These are phyloP conservation scores for Chlorella sp. DNA, from an alignment of 139 green algal genomes.

Conservation along the genomic window DNA sequence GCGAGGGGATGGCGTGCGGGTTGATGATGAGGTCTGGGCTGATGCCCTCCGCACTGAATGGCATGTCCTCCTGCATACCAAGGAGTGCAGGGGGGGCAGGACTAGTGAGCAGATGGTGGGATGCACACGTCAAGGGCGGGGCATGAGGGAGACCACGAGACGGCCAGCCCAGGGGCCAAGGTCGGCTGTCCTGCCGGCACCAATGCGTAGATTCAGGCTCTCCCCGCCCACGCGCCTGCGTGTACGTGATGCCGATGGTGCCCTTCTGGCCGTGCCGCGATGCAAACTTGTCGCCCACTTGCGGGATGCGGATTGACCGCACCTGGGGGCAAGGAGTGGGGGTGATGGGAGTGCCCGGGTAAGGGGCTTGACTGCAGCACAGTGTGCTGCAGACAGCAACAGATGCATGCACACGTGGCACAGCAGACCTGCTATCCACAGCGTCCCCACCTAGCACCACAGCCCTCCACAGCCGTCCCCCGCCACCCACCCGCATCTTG, in stretches of 20 bases:
- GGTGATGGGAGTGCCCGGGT: neutral
- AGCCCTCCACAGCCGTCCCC: too few relatives aligned
- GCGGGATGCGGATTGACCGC: slow-evolving; percentile 93
- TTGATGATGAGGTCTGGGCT: slow-evolving; percentile 99
- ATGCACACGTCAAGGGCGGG: neutral
- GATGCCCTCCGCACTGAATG: slow-evolving; percentile 88
- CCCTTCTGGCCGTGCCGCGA: slow-evolving; percentile 98
- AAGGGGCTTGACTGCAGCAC: neutral
- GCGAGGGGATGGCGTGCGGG: slow-evolving; percentile 97
- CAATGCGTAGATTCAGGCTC: neutral
- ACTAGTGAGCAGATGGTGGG: too few relatives aligned
- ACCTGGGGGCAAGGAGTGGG: slow-evolving; percentile 48
- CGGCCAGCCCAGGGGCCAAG: neutral
- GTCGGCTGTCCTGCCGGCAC: neutral
- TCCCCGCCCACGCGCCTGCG: slow-evolving; percentile 40
- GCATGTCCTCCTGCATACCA: slow-evolving; percentile 72
- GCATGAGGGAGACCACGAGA: neutral
- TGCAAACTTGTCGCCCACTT: slow-evolving; percentile 99
- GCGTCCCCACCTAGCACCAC: too few relatives aligned
- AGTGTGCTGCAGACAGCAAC: neutral
- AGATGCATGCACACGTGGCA: neutral
- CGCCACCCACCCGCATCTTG: slow-evolving; percentile 84
- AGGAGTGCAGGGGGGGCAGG: too few relatives aligned
- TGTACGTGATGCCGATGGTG: slow-evolving; percentile 98
- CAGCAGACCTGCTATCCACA: too few relatives aligned